Evolutionary conservation across 345 rosid species (phyloP), one percentile per base, ranked within the genome.

Genomic region (Nephelium lappaceum): DNA sequence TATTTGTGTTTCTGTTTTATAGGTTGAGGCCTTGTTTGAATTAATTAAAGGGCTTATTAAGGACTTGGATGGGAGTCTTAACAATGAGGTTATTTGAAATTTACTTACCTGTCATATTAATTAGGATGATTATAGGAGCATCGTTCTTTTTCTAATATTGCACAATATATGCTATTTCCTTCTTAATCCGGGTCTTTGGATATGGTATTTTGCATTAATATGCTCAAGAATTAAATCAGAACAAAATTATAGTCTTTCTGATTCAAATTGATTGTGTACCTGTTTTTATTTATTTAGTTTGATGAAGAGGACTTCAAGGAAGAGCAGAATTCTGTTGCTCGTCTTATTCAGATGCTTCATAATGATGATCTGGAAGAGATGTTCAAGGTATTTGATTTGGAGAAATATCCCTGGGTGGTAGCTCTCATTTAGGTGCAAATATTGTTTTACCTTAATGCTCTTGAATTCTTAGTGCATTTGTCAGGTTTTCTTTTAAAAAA

Each of bases 301-400:
- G 98, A 94, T 85, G 95, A 93, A 88, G 97, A 96, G 77, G 98
- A 96, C 85, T 96, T 94, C 79, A 92, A 89, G 85, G 98, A 92
- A 87, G 98, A 94, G 87, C 99, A 96, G 85, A 94, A 91, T 87
- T 92, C 99, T 76, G 98, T 96, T 78, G 94, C 98, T 23, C 95
- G 98, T 71, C 95, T 96, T 69, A 93, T 92, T 86, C 97, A 94
- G 88, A 89, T 94, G 98, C 81, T 94, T 74, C 84, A 88, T 79
- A 91, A 85, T 86, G 98, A 96, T 77, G 97, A 94, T 75, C 86
- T 87, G 25, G 99, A 94, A 81, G 98, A 96, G 88, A 93, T 96
- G 99, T 94, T 88, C 75, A 93, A 96, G 99, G 99, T 96, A 86
- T 73, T 71, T 80, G 51, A 66, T 76, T 55, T 57, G 61, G 51